Evolutionary conservation across 2,329 filamentous ascomycete genomes (phyloP).

Genomic region (Xylaria digitata): DNA sequence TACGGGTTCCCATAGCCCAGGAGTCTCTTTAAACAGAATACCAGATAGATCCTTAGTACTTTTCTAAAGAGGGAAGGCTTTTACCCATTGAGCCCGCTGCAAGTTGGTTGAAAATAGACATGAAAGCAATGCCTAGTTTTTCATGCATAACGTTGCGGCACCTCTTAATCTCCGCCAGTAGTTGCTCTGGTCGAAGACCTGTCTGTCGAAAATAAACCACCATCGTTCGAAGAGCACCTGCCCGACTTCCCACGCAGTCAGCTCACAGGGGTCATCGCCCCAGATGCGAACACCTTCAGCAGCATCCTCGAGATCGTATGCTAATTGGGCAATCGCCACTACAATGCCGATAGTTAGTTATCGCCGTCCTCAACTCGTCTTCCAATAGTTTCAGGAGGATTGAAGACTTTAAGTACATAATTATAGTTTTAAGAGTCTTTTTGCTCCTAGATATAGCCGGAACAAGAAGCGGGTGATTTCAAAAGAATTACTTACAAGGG

Average conservation of each 20-base stretch:
- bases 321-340: slow-evolving; percentile 62
- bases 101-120: not conserved
- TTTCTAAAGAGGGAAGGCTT: not conserved
- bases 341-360: slow-evolving; percentile 33
- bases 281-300: slow-evolving; percentile 64
- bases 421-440: not conserved
- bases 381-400: not conserved
- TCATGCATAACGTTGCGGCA: slow-evolving; percentile 48
- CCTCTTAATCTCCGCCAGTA: slow-evolving; percentile 61
- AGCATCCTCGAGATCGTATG: slow-evolving; percentile 67
- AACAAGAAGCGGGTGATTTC: not conserved
- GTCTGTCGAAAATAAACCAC: slow-evolving; percentile 70
- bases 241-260: slow-evolving; percentile 66
- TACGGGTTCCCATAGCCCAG: too few relatives aligned
- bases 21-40: not conserved
- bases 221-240: slow-evolving; percentile 68
- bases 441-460: not conserved
- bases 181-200: slow-evolving; percentile 66
- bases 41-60: not conserved
- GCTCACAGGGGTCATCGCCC: slow-evolving; percentile 56
- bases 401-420: not conserved
- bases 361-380: too few relatives aligned
- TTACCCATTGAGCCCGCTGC: too few relatives aligned
- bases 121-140: slow-evolving; percentile 8
- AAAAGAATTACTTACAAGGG: slow-evolving; percentile 32